A percentile compares a stretch with the other conserved stretches of the same genome.
Conservation (phyloP, 75 land plant species). For the Pinus tabuliformis region DNA sequence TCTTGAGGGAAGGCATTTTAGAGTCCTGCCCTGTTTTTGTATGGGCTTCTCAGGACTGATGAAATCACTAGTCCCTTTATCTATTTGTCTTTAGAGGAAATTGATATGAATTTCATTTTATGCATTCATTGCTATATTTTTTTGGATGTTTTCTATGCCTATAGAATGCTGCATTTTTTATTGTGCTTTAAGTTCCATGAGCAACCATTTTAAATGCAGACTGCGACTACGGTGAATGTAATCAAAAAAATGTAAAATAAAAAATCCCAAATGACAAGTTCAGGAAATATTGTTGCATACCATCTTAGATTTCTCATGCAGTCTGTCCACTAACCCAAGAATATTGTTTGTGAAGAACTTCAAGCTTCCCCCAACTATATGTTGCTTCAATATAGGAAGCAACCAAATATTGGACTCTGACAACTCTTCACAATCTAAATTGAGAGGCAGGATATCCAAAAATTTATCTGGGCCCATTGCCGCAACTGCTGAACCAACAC, state of each 20-base stretch:
- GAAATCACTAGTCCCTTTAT: no score
- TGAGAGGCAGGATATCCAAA: constrained; percentile 64
- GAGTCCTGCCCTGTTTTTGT: no score
- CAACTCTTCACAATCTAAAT: constrained; percentile 54
- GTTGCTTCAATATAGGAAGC: constrained; percentile 85
- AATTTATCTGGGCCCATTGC: constrained; percentile 93
- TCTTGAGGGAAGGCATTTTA: no score
- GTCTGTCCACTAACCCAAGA: constrained; percentile 31
- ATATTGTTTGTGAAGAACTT: constrained; percentile 55
- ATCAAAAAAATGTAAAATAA: neutral
- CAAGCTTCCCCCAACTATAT: constrained; percentile 70
- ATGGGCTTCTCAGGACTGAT: no score
- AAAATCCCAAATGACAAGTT: constrained; percentile 1
- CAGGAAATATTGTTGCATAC: constrained; percentile 21
- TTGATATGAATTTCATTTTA: no score
- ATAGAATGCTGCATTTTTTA: no score
- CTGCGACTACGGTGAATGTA: no score
- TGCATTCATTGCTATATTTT: no score
- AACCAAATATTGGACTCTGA: constrained; percentile 75
- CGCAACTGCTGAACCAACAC: constrained; percentile 82
- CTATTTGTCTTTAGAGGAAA: no score
- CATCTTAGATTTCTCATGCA: constrained; percentile 48
- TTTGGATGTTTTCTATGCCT: no score
- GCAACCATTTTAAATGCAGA: no score
- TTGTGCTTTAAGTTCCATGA: no score